phyloP scores from a whole-genome alignment of 805 yeast species.

The Starmerella vaccinii region DNA sequence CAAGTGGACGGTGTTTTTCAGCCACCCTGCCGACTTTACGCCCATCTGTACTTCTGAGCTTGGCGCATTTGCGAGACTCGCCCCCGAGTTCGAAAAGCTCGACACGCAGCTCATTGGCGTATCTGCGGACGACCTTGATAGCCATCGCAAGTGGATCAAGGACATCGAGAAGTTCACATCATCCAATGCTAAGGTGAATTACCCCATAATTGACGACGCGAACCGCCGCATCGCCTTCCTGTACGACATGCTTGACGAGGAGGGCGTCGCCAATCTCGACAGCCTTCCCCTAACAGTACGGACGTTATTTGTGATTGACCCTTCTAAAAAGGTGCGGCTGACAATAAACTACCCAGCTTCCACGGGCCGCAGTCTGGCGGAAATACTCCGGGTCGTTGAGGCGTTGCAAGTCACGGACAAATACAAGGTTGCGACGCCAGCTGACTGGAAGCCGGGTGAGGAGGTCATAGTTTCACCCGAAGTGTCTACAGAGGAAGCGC shows the following conservation, averaged over 20 bases:
- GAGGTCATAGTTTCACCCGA: slow-evolving; percentile 89
- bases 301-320: slow-evolving; percentile 87
- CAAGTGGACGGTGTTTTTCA: slow-evolving; percentile 79
- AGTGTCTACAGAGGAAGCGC: slow-evolving; percentile 66
- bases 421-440: slow-evolving; percentile 78
- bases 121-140: slow-evolving; percentile 72
- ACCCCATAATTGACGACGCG: slow-evolving; percentile 86
- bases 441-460: slow-evolving; percentile 80
- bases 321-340: slow-evolving; percentile 76
- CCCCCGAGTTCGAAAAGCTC: slow-evolving; percentile 79
- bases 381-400: slow-evolving; percentile 41
- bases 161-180: slow-evolving; percentile 78
- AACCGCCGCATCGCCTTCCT: slow-evolving; percentile 73
- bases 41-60: slow-evolving; percentile 95
- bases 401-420: slow-evolving; percentile 69
- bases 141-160: slow-evolving; percentile 77
- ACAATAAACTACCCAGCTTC: slow-evolving; percentile 85
- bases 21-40: slow-evolving; percentile 94
- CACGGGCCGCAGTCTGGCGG: background rate
- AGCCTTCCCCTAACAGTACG: slow-evolving; percentile 75
- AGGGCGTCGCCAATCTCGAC: slow-evolving; percentile 64
- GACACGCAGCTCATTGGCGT: slow-evolving; percentile 80
- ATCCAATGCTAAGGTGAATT: slow-evolving; percentile 57
- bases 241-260: slow-evolving; percentile 82
- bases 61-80: slow-evolving; percentile 83